Evolutionary conservation across 2,329 filamentous ascomycete genomes (phyloP), one percentile per base, ranked within the genome.

Genomic region (Ceratocystis huliohia): DNA sequence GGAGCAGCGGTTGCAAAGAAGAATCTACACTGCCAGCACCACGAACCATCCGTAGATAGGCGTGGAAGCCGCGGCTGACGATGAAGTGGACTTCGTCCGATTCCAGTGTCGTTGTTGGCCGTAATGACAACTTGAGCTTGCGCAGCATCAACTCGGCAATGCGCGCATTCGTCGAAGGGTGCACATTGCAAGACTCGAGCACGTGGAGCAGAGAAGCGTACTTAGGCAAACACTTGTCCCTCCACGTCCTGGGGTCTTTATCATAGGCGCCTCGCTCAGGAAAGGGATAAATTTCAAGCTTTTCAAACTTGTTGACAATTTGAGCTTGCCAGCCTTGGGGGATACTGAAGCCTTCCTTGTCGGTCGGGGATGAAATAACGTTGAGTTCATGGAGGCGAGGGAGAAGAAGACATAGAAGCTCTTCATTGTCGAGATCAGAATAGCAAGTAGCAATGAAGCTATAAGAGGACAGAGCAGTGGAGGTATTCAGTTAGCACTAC

Each of bases 401-500:
- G 41, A 92, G 74, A 33, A 89, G 74, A 8, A 89, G 79, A 70
- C 87, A 90, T 17, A 91, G 77, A 69, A 87, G 81, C 69, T 87
- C 82, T 73, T 90, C 86, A 64, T 89, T 81, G 72, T 79, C 73
- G 70, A 76, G 78, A 70, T 85, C 82, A 2, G 84, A 83, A 89
- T 90, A 95, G 70, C 89, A 85, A 5, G 81, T 81, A 41, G 85
- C 78, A 69, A 96, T 81, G 71, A 94, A 96, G 72, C 88, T 89
- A 28, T 6, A 17, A 56, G 4, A 30, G 28, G 17, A 15, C 15
- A 1, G 46, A 22, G 6, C 10, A 15, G 48, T 2, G 22, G 48
- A 10, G 48, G 8, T 5, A 22, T 25, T 15, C 8, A n/a, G 46
- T 37, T n/a, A 46, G 30, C 33, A 46, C 20, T 30, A 41, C 37